These are phyloP conservation scores for Salinomyces thailandicus DNA, from an alignment of 2,329 filamentous ascomycete genomes.

Conservation along the genomic window DNA sequence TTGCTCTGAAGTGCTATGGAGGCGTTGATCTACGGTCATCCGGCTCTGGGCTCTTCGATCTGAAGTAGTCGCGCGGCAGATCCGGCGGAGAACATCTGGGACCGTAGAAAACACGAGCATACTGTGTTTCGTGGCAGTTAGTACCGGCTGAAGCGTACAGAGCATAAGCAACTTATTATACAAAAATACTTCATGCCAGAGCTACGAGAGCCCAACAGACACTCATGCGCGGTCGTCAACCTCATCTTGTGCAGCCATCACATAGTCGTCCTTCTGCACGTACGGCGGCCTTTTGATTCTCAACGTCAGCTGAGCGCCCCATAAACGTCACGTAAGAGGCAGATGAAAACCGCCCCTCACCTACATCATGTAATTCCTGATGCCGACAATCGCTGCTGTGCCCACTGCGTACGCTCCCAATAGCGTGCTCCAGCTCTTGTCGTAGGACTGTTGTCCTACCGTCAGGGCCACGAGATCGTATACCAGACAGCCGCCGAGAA, in stretches of 20 bases:
- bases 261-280: constrained; percentile 17
- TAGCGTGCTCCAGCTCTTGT: constrained; percentile 40
- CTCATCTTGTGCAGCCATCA: constrained; percentile 18
- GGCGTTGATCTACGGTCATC: too few species aligned
- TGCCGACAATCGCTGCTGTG: constrained; percentile 43
- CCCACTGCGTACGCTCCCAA: constrained; percentile 43
- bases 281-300: constrained; percentile 21
- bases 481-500: constrained; percentile 49
- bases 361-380: constrained; percentile 45
- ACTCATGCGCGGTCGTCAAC: constrained; percentile 8
- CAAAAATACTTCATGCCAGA: too few species aligned
- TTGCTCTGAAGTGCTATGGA: too few species aligned
- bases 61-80: too few species aligned
- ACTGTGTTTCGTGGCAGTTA: too few species aligned
- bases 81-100: too few species aligned
- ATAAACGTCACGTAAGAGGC: not conserved
- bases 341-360: constrained; percentile 14
- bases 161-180: too few species aligned
- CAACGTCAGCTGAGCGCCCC: not conserved
- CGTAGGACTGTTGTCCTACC: constrained; percentile 43
- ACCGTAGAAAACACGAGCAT: too few species aligned
- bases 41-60: too few species aligned
- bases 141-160: too few species aligned
- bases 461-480: constrained; percentile 48
- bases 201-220: too few species aligned